A percentile compares a stretch with the other conserved stretches of the same genome.
These are phyloP conservation scores for Fusarium udum DNA, from an alignment of 2,329 filamentous ascomycete genomes.

Conservation along the genomic window DNA sequence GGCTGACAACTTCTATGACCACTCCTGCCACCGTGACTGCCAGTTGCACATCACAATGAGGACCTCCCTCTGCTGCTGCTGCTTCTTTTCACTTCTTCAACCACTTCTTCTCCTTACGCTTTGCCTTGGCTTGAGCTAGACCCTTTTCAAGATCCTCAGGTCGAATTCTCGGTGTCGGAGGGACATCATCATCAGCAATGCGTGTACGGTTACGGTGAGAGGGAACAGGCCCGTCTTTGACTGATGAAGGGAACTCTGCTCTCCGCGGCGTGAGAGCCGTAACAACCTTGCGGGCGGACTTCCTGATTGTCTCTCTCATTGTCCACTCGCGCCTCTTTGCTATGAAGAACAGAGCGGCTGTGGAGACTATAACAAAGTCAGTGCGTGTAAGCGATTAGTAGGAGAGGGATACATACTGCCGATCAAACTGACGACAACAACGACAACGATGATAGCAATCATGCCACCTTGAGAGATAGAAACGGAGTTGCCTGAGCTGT, in stretches of 20 bases:
- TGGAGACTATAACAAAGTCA: constrained; percentile 60
- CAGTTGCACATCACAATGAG: neutral
- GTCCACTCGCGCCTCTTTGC: constrained; percentile 90
- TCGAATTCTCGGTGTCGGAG: constrained; percentile 65
- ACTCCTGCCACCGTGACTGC: neutral
- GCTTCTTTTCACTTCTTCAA: constrained; percentile 21
- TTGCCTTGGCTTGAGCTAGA: constrained; percentile 50
- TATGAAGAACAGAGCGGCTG: constrained; percentile 76
- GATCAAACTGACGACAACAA: constrained; percentile 71
- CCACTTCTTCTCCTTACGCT: constrained; percentile 47
- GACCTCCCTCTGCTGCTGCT: neutral
- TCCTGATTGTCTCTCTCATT: constrained; percentile 74
- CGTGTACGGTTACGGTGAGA: constrained; percentile 53
- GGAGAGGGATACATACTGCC: constrained; percentile 65
- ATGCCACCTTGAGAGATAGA: constrained; percentile 74
- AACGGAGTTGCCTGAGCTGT: constrained; percentile 64
- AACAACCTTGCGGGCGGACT: constrained; percentile 71
- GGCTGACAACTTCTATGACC: neutral
- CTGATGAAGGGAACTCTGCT: constrained; percentile 67
- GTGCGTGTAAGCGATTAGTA: neutral
- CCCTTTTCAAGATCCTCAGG: constrained; percentile 70
- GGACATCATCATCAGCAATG: constrained; percentile 63
- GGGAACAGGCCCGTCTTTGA: constrained; percentile 54
- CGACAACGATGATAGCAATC: constrained; percentile 78
- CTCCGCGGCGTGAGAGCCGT: constrained; percentile 70